Conservation (phyloP, 1,284 basidiomycete genomes). For the Blastosporella zonata region DNA sequence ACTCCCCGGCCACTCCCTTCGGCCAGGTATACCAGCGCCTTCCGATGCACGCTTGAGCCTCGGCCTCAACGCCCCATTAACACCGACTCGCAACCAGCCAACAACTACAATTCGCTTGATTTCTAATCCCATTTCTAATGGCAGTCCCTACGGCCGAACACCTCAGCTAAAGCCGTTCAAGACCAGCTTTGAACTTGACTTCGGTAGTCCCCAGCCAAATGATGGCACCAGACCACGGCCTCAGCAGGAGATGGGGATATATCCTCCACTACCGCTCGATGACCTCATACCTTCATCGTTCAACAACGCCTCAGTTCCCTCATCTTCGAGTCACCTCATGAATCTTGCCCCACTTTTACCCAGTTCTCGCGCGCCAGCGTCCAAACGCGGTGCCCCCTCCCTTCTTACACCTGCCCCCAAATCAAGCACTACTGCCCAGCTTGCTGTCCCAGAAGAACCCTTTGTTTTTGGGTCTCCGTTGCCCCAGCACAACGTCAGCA, state of each 20-base stretch:
- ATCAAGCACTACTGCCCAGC: constrained; percentile 12
- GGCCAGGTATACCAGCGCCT: constrained; percentile 57
- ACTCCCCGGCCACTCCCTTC: constrained; percentile 52
- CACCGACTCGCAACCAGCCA: constrained; percentile 37
- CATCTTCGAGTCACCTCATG: constrained; percentile 4
- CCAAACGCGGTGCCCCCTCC: constrained; percentile 4
- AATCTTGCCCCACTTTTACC: constrained; percentile 19
- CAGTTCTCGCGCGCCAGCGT: constrained; percentile 11
- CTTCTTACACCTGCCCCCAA: constrained; percentile 12
- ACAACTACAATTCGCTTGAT: constrained; percentile 66
- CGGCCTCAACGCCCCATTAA: constrained; percentile 36
- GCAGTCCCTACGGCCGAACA: constrained; percentile 32
- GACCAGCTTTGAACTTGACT: constrained; percentile 63
- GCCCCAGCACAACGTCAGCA: constrained; percentile 55
- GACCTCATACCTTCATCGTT: constrained; percentile 26
- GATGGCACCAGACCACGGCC: not conserved
- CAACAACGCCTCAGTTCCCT: constrained; percentile 11
- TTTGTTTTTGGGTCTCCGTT: constrained; percentile 75
- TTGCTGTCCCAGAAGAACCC: constrained; percentile 32
- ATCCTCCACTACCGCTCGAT: constrained; percentile 51
- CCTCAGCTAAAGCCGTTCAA: constrained; percentile 61
- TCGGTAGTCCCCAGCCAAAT: constrained; percentile 49
- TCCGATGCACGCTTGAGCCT: constrained; percentile 53
- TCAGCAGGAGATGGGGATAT: constrained; percentile 32
- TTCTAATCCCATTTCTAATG: constrained; percentile 28